Base-by-base conservation (phyloP, 768 basidiomycete genomes). In the Boletus rubescentipes region DNA sequence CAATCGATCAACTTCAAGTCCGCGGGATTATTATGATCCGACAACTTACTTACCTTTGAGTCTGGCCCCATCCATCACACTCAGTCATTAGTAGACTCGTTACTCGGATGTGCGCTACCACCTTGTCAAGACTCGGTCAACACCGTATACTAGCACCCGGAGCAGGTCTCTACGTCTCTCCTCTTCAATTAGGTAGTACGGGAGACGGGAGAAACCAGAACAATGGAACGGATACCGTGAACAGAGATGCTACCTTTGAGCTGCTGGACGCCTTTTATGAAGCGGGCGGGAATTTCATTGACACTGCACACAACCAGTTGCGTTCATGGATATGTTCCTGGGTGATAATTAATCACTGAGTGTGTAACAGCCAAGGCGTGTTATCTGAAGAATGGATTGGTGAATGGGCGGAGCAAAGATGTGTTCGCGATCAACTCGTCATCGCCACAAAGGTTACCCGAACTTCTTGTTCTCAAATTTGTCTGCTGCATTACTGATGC, bases 201-300 rank as follows among this genome's bases (percentile, higher is more conserved):
- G 10, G 20, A 3, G 12, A 30, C 5, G 18, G 7, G 47, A 14
- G 40, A 15, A 20, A 16, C 6, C 9, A 16, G 29, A 21, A 49
- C 37, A 26, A 7, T 11, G 47, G 18, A 39, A 20, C 12, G 26
- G 37, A 5, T 36, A 9, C 16, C 9, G 16, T 30, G 2, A n/a
- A 20, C 36, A 39, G 20, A 30, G 37, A 39, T 20, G n/a, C 12
- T 9, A 29, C 15, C n/a, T 40, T 40, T 20, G 26, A 14, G 26
- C n/a, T 51, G 9, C 42, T 51, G 14, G 41, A 51, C 14, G 41
- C 50, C 6, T 51, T 43, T 23, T 36, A 36, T 20, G 40, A 42
- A 29, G 49, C 40, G 16, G 49, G 49, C 15, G 49, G 49, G 8
- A 51, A 43, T 20, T 51, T 51, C 10, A 46, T 51, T 12, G 44